Evolutionary conservation across 2,329 filamentous ascomycete species (phyloP).

Genomic region (Colletotrichum chlorophyti): DNA sequence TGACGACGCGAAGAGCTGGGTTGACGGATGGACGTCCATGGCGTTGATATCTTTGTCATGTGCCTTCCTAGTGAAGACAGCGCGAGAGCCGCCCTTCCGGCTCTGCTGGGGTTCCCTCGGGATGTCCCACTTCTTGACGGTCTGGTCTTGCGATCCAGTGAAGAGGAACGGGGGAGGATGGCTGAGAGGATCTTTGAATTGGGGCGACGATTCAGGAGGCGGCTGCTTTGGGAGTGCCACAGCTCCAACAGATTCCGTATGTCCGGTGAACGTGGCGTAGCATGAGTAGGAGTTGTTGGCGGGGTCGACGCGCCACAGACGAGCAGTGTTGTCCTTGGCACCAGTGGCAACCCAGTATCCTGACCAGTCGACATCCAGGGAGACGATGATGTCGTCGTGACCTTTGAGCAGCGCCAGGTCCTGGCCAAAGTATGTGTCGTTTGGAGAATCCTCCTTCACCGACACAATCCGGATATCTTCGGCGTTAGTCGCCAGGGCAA

Average conservation of each 20-base stretch:
- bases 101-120: conserved; percentile 57
- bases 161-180: conserved; percentile 85
- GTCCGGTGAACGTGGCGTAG: conserved; percentile 83
- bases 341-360: conserved; percentile 96
- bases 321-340: conserved; percentile 94
- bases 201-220: conserved; percentile 73
- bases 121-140: conserved; percentile 93
- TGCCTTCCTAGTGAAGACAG: conserved; percentile 88
- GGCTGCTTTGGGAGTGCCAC: conserved; percentile 78
- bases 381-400: conserved; percentile 95
- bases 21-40: conserved; percentile 77
- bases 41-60: conserved; percentile 99
- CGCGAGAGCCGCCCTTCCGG: conserved; percentile 64
- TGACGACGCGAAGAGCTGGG: conserved; percentile 89
- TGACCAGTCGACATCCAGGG: conserved; percentile 93
- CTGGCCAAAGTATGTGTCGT: conserved; percentile 77
- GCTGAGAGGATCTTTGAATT: conserved; percentile 75
- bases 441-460: conserved; percentile 52
- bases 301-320: conserved; percentile 87
- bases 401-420: conserved; percentile 87
- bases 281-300: conserved; percentile 78
- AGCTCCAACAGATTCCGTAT: conserved; percentile 92
- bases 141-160: conserved; percentile 94
- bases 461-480: conserved; percentile 92
- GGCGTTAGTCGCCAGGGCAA: conserved; percentile 93